Conservation (phyloP, 2,329 filamentous ascomycete genomes). For the Xylariaceae sp. region DNA sequence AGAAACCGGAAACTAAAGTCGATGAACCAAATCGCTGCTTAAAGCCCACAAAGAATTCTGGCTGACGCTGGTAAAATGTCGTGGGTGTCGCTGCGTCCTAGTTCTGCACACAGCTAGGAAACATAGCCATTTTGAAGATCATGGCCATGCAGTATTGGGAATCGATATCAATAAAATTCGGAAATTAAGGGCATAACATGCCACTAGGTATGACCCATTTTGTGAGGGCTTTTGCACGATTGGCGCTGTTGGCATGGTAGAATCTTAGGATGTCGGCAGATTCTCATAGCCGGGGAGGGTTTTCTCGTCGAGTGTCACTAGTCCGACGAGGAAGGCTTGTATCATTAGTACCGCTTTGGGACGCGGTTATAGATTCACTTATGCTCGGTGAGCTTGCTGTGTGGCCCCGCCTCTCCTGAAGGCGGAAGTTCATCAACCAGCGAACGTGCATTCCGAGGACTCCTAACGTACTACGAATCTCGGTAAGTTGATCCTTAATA, state of each 20-base stretch:
- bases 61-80: background rate
- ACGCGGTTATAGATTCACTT: slow-evolving; percentile 22
- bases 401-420: slow-evolving; percentile 41
- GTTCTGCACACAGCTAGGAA: background rate
- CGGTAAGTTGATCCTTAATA: slow-evolving; percentile 58
- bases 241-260: background rate
- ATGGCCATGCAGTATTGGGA: too few species aligned
- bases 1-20: background rate
- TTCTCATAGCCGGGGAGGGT: slow-evolving; percentile 29
- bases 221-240: background rate
- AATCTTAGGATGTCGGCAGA: background rate
- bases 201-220: background rate
- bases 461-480: slow-evolving; percentile 52
- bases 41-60: background rate
- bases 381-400: slow-evolving; percentile 22
- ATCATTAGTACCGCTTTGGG: slow-evolving; percentile 25
- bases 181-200: too few species aligned
- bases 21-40: background rate
- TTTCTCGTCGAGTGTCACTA: slow-evolving; percentile 31
- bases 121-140: background rate
- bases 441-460: slow-evolving; percentile 56
- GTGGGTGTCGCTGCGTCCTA: background rate
- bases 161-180: too few species aligned
- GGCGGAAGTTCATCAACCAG: slow-evolving; percentile 51
- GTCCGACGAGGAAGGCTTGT: slow-evolving; percentile 24